These are phyloP conservation scores for Chlorella sp. DNA, from an alignment of 139 green algal species.

Conservation along the genomic window DNA sequence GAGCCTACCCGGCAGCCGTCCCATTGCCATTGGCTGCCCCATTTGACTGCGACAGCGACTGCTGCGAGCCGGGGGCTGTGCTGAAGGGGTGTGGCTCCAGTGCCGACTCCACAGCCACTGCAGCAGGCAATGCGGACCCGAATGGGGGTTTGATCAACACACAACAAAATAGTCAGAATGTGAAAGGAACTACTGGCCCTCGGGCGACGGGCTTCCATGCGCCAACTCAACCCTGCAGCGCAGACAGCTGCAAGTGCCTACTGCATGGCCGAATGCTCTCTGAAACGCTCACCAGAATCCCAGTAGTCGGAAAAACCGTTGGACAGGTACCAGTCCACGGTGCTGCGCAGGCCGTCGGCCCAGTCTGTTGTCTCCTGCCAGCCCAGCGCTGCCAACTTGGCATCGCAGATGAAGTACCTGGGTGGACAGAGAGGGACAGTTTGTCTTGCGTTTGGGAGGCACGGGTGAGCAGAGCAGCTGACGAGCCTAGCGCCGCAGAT, in stretches of 20 bases:
- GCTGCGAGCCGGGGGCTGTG: background rate
- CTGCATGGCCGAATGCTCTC: too few species aligned
- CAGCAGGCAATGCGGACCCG: too few species aligned
- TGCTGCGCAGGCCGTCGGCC: slow-evolving; percentile 94
- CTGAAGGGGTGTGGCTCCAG: slow-evolving; percentile 69
- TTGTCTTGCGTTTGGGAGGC: background rate
- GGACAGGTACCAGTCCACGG: slow-evolving; percentile 90
- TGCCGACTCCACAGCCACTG: slow-evolving; percentile 72
- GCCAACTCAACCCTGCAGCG: too few species aligned
- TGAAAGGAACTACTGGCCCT: too few species aligned
- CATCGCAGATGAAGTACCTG: slow-evolving; percentile 77
- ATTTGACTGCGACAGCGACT: background rate
- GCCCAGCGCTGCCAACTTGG: slow-evolving; percentile 92
- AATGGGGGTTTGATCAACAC: background rate
- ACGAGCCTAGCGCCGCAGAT: too few species aligned
- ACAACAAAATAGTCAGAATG: too few species aligned
- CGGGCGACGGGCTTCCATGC: too few species aligned
- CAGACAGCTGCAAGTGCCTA: too few species aligned
- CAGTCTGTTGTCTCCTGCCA: slow-evolving; percentile 91
- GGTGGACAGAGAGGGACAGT: background rate
- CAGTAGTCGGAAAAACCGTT: background rate
- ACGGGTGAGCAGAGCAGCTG: too few species aligned
- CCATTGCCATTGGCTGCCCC: too few species aligned
- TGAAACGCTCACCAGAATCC: background rate
- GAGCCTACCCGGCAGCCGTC: too few species aligned